phyloP scores from a whole-genome alignment of 306 rosid species.

The Cicer pinnatifidum region DNA sequence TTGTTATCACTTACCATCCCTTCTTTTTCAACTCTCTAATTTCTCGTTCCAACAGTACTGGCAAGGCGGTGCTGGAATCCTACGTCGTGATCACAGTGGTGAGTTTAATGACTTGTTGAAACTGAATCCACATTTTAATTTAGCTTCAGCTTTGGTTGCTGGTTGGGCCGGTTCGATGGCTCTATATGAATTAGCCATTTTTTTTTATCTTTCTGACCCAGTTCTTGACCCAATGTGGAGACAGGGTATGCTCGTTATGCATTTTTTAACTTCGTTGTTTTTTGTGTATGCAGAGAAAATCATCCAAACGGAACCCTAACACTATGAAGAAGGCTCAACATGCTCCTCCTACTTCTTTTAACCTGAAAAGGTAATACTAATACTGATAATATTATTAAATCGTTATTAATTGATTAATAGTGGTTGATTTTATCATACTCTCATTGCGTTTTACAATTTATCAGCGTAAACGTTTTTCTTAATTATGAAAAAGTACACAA shows the following conservation, averaged over 20 bases:
- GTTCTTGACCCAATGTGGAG: neutral
- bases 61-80: no score
- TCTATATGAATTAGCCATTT: slow-evolving; percentile 35
- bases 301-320: slow-evolving; percentile 8
- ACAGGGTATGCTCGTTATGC: neutral
- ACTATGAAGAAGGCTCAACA: neutral
- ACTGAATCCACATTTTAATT: no score
- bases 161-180: neutral
- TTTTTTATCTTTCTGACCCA: neutral
- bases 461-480: neutral
- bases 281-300: neutral
- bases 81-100: no score
- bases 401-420: neutral
- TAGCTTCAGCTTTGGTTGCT: neutral
- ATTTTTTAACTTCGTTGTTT: neutral
- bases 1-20: no score
- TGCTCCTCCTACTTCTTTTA: neutral
- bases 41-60: no score
- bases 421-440: neutral
- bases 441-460: neutral
- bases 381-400: neutral
- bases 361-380: slow-evolving; percentile 4
- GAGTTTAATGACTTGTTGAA: no score
- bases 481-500: neutral
- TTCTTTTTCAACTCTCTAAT: no score